These are phyloP conservation scores for Aquanectria penicillioides DNA, from an alignment of 2,329 filamentous ascomycete species.

Conservation along the genomic window DNA sequence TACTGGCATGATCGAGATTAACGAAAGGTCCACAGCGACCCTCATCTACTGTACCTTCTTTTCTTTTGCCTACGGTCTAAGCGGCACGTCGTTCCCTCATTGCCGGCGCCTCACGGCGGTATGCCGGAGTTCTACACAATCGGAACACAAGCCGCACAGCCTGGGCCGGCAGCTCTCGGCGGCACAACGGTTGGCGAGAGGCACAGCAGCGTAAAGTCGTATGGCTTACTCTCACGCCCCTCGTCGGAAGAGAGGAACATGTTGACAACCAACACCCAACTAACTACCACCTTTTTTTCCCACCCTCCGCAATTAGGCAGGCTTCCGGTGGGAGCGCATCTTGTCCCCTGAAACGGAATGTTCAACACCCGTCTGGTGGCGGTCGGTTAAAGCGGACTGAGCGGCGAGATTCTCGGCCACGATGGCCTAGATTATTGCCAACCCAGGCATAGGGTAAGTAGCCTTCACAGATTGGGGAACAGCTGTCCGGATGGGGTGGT, in stretches of 20 bases:
- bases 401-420: conserved; percentile 39
- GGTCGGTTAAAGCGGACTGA: conserved; percentile 34
- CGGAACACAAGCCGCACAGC: conserved; percentile 18
- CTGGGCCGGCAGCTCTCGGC: conserved; percentile 14
- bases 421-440: conserved; percentile 34
- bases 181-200: conserved; percentile 6
- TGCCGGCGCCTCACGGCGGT: conserved; percentile 23
- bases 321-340: conserved; percentile 6
- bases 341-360: conserved; percentile 12
- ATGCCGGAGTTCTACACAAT: conserved; percentile 21
- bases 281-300: not conserved
- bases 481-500: conserved; percentile 16
- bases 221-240: conserved; percentile 17
- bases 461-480: conserved; percentile 17
- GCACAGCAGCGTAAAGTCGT: conserved; percentile 17
- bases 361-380: conserved; percentile 6
- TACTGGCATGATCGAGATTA: conserved; percentile 24
- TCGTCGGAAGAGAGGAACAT: not conserved
- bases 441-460: conserved; percentile 23
- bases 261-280: conserved; percentile 11
- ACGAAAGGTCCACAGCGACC: conserved; percentile 19
- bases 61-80: not conserved
- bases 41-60: conserved; percentile 10
- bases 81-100: conserved; percentile 24
- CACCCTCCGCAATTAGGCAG: conserved; percentile 1